Evolutionary conservation across 1,139 yeast species (phyloP).

Genomic region (Zygosaccharomyces sapae): DNA sequence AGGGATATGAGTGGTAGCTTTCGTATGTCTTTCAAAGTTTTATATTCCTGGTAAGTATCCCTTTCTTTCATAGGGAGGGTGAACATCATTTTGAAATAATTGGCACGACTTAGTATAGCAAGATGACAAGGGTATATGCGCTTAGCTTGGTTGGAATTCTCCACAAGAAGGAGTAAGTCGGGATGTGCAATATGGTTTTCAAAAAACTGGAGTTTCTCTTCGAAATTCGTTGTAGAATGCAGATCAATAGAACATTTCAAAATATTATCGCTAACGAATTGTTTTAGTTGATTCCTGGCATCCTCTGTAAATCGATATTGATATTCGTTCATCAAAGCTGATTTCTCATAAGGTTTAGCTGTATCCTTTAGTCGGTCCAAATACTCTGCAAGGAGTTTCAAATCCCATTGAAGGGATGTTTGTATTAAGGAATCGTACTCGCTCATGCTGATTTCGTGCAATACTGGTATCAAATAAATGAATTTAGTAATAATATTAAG

Average conservation of each 20-base stretch:
- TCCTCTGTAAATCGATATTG: conserved; percentile 45
- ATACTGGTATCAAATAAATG: conserved; percentile 47
- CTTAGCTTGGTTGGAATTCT: conserved; percentile 27
- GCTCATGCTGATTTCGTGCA: conserved; percentile 35
- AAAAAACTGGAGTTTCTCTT: background rate
- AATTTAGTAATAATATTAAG: conserved; percentile 45
- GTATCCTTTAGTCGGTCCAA: conserved; percentile 30
- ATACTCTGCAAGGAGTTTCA: conserved; percentile 40
- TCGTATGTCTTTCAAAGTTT: conserved; percentile 13
- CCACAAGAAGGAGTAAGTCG: conserved; percentile 47
- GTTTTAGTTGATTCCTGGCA: conserved; percentile 46
- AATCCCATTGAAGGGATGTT: conserved; percentile 39
- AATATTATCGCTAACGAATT: conserved; percentile 41
- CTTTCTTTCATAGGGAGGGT: conserved; percentile 45
- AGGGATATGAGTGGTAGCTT: conserved; percentile 39
- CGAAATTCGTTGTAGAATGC: conserved; percentile 21
- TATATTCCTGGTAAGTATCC: conserved; percentile 23
- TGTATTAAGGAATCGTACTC: conserved; percentile 36
- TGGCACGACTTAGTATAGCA: conserved; percentile 56
- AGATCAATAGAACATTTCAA: conserved; percentile 33
- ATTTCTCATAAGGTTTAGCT: conserved; percentile 35
- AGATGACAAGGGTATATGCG: conserved; percentile 59
- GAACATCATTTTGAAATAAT: conserved; percentile 64
- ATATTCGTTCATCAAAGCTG: conserved; percentile 45
- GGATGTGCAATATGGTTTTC: conserved; percentile 38